Base-by-base conservation (phyloP, 1,284 basidiomycete species). In the Ustilago bromivora region DNA sequence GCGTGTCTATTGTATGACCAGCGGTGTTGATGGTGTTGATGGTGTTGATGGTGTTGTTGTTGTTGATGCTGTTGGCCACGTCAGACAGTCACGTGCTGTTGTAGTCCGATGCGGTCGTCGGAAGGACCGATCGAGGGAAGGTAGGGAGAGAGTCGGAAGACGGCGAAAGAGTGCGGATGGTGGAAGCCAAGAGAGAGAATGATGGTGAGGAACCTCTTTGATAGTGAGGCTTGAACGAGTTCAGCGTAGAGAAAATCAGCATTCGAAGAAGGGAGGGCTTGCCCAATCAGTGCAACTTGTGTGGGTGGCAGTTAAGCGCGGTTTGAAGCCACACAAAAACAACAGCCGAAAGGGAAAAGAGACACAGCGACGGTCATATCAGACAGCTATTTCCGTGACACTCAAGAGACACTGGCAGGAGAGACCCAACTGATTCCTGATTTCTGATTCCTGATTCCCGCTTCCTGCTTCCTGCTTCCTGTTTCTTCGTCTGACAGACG, bases 201-300 rank as follows among this genome's bases (percentile, higher is more conserved):
- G 47, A 23, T 49, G 19, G 47, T 19, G 49, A 31, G 49, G 28
- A n/a, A 51, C 9, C 8, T 28, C 3, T 23, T 9, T 51, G 49
- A 28, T 31, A 28, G 28, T 31, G 46, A 47, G 49, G 31, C 49
- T 10, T 28, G 31, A 28, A 32, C 23, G 2, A 23, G 23, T 23
- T 23, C 4, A 49, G 46, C 6, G 11, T 31, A 51, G 49, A 51
- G 49, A 31, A 17, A 51, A 12, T 51, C 28, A 51, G 49, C 12
- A 51, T 51, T 51, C 49, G 49, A 51, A 51, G 49, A 51, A 51
- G 49, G n/a, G 12, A 12, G 0, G 15, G 49, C 23, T 51, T 51
- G 49, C 49, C 28, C 23, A 51, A 51, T 51, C 23, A 51, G 31
- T 32, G 49, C 23, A 51, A 51, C 49, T 1, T 51, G 49, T 31